Conservation (phyloP, 495 filamentous ascomycete species). For the Aspergillus coremiiformis region DNA sequence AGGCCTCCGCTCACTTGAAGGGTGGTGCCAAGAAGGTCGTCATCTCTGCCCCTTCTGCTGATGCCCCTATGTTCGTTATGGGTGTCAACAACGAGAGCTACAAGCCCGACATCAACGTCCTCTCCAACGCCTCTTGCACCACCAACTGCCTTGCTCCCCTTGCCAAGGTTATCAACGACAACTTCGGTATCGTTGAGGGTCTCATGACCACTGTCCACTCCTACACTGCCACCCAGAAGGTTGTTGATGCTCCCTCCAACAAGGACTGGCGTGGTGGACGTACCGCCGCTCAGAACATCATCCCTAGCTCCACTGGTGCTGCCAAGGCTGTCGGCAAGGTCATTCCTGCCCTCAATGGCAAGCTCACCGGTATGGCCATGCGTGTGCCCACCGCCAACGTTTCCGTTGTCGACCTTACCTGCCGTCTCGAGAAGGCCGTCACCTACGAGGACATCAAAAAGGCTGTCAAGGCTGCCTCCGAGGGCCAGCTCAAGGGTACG, state of each 20-base stretch:
- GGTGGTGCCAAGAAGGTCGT: constrained; percentile 99
- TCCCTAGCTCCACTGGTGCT: constrained; percentile 97
- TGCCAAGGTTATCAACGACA: constrained; percentile 98
- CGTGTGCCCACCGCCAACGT: constrained; percentile 98
- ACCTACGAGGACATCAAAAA: constrained; percentile 92
- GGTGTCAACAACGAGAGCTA: constrained; percentile 95
- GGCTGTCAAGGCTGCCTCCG: constrained; percentile 78
- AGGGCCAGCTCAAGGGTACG: constrained; percentile 79
- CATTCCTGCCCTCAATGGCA: constrained; percentile 94
- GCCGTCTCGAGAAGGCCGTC: constrained; percentile 84
- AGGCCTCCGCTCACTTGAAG: constrained; percentile 92
- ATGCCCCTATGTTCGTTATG: constrained; percentile 99
- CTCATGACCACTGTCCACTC: constrained; percentile 99
- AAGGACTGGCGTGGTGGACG: constrained; percentile 99
- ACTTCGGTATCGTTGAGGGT: constrained; percentile 94
- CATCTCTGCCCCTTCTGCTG: constrained; percentile 97
- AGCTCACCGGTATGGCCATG: constrained; percentile 99
- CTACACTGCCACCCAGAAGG: constrained; percentile 99
- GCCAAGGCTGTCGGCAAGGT: constrained; percentile 99
- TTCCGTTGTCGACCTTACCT: constrained; percentile 96
- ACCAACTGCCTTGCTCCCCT: constrained; percentile 99
- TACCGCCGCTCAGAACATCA: constrained; percentile 99
- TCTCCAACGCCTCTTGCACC: constrained; percentile 99
- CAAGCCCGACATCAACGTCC: constrained; percentile 78
- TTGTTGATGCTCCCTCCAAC: constrained; percentile 89